Base-by-base conservation (phyloP, 176 grass and related monocot genomes). In the Alopecurus myosuroides region DNA sequence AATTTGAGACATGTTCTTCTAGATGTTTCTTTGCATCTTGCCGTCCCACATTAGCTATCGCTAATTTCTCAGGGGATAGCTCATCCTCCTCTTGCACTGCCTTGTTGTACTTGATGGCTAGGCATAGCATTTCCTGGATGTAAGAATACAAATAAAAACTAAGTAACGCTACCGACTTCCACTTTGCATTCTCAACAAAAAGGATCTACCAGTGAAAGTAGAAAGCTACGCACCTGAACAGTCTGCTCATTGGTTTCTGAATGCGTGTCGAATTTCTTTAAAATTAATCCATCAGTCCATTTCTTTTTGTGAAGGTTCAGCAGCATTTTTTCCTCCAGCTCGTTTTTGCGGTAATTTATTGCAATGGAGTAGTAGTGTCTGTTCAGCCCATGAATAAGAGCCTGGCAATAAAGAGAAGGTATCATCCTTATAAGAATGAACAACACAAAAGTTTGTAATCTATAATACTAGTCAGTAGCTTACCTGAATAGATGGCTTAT, bases 361-460 rank as follows among this genome's bases (percentile, higher is more conserved):
- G 97, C 97, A 81, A 99, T 99, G 19, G 97, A 99, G 81, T 99
- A 99, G 81, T 99, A 99, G 75, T 99, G 93, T 66, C 97, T 91
- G 75, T 99, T 99, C 74, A 99, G 85, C 1, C 97, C 97, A 83
- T 98, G 97, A 76, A 98, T 98, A 68, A 99, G 85, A 60, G 97
- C 93, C 97, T 99, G 84, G 15, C 28, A 90, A 77, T 53, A 84
- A 37, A 88, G 1, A 69, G 17, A 57, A 9, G 2, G 22, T 64
- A 26, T 48, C 28, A 81, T 37, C 11, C 25, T 77, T 20, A 49
- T 36, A 80, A 19, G 70, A 74, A 85, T 57, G 4, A 42, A 86
- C 20, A 70, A 1, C 39, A 57, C 29, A 73, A 36, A 83, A 28
- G 2, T 26, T 48, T 7, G 61, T 31, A 29, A 13, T 60, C 46